Evolutionary conservation across 2,329 filamentous ascomycete genomes (phyloP), one percentile per base, ranked within the genome.

Genomic region (Didymella glomerata): DNA sequence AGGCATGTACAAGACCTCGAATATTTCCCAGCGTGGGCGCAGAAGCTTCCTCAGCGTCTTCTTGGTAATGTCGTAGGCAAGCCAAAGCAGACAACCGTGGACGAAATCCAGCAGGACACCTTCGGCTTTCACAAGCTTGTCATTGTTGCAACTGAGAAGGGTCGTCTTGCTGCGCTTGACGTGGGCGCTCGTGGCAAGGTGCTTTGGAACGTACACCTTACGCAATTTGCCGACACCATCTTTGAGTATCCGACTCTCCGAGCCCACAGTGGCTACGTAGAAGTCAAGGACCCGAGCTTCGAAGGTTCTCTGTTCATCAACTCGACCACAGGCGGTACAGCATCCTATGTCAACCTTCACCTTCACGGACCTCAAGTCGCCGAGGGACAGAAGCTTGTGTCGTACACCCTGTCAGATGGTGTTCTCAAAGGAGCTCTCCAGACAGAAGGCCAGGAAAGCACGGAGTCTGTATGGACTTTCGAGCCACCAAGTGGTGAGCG

Each of bases 41-140:
- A 87, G 62, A 82, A 82, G 16, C 81, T 97, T 10, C 92, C 92
- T 4, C 79, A 83, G 42, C 87, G 88, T 24, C 78, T 97, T 14
- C 70, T 93, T 2, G 85, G 85, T 46, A 80, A 74, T 34, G 71
- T 82, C 24, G 62, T 78, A 22, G 79, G 79, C 61, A 89, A 86
- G 64, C 81, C 92, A 16, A 86, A 87, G 30, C 85, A 85, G 0
- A 82, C 84, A 9, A 79, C 82, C 16, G 70, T 77, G 1, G 77
- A 80, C 27, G 81, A 82, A 7, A 80, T 89, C n/a, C 79, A 81
- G 18, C 84, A 87, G 16, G 90, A 95, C 69, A 86, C 84, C 38
- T 98, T 98, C 75, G 94, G 94, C 4, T 94, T 97, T 78, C 89
- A 91, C 76, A 96, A 97, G 78, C 81, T 94, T 30, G 85, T 93